phyloP scores from a whole-genome alignment of 257 asterid genomes.

The Pogostemon cablin region DNA sequence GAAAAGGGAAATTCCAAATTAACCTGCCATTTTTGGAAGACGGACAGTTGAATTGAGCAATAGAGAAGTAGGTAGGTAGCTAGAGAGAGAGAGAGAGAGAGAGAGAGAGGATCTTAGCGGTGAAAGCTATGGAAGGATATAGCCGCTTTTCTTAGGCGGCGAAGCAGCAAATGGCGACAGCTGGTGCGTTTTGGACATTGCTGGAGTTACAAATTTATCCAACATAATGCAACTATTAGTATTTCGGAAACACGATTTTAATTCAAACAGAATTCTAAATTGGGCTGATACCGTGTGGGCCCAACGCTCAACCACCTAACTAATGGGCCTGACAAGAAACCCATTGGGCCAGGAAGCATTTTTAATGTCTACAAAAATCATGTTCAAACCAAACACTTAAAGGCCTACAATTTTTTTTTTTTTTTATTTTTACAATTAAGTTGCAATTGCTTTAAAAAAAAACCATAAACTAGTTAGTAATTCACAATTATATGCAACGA shows the following conservation, averaged over 20 bases:
- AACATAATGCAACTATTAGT: not conserved
- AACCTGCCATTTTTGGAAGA: constrained; percentile 47
- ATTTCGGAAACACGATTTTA: not conserved
- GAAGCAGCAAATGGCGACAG: constrained; percentile 35
- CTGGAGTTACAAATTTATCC: too few relatives aligned
- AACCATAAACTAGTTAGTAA: too few relatives aligned
- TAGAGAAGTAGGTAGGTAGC: not conserved
- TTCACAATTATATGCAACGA: too few relatives aligned
- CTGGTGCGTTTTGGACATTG: not conserved
- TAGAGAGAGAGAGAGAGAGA: constrained; percentile 25
- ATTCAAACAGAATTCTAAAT: not conserved
- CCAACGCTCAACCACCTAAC: too few relatives aligned
- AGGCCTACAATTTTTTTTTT: too few relatives aligned
- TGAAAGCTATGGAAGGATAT: constrained; percentile 33
- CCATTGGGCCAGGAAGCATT: not conserved
- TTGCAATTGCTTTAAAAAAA: too few relatives aligned
- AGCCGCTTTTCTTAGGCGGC: constrained; percentile 28
- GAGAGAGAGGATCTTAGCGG: constrained; percentile 34
- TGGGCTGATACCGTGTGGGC: not conserved
- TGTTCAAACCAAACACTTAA: too few relatives aligned
- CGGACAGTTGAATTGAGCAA: constrained; percentile 29
- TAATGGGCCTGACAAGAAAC: not conserved
- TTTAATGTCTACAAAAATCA: too few relatives aligned
- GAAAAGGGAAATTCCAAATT: not conserved
- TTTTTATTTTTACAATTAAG: too few relatives aligned